A percentile compares a stretch with the other conserved stretches of the same genome.
Conservation (phyloP, 2,329 filamentous ascomycete species). For the Talaromyces sp. region DNA sequence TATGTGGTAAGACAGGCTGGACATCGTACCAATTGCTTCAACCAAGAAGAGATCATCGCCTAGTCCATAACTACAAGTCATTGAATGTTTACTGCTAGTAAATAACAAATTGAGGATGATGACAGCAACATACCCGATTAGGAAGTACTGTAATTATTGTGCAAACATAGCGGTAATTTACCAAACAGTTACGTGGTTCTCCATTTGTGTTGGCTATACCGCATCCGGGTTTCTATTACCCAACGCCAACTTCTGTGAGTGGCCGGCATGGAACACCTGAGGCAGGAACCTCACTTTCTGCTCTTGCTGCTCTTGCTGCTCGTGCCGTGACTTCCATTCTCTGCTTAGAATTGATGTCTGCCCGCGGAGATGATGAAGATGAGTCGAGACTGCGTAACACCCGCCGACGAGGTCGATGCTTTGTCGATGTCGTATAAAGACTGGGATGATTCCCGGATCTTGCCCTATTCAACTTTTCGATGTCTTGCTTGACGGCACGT, state of each 20-base stretch:
- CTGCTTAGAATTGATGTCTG: background rate
- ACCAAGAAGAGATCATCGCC: background rate
- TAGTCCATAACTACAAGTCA: background rate
- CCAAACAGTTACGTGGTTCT: background rate
- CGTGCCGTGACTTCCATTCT: background rate
- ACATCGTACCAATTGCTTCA: too few relatives aligned
- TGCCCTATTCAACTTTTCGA: background rate
- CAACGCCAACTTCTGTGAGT: constrained; percentile 33
- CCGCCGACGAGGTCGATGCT: background rate
- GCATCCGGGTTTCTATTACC: constrained; percentile 33
- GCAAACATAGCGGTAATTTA: background rate
- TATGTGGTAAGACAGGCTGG: too few relatives aligned
- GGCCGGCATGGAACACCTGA: constrained; percentile 21
- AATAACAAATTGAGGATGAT: too few relatives aligned
- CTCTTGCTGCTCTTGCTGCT: background rate
- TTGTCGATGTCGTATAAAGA: background rate
- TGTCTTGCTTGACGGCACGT: background rate
- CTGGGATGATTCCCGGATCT: background rate
- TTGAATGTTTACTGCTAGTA: background rate
- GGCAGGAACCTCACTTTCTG: background rate
- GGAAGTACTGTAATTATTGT: background rate
- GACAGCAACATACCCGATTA: background rate
- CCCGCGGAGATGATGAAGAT: constrained; percentile 16
- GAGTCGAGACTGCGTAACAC: background rate
- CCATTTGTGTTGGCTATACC: constrained; percentile 25